Conservation (phyloP, 805 yeast species). For the Candida schatavii region DNA sequence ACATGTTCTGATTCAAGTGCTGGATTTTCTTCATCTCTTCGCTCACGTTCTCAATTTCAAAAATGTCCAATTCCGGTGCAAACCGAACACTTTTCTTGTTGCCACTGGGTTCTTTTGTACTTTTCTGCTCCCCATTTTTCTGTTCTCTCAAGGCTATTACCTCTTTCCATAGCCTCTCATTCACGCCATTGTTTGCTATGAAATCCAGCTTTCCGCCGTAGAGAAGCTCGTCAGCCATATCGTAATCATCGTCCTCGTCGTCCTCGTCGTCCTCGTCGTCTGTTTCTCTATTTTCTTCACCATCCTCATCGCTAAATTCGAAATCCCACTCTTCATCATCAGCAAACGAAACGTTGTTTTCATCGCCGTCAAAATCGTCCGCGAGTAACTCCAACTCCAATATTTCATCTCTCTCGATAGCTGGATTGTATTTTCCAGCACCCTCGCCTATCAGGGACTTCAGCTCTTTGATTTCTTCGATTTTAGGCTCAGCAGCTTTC, state of each 20-base stretch:
- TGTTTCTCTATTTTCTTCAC: not conserved
- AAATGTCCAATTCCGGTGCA: conserved; percentile 51
- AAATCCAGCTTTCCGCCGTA: conserved; percentile 19
- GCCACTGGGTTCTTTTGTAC: not conserved
- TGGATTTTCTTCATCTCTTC: conserved; percentile 37
- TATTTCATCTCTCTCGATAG: conserved; percentile 45
- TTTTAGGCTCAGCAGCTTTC: not conserved
- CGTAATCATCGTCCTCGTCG: conserved; percentile 26
- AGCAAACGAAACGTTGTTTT: conserved; percentile 17
- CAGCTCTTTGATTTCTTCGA: not conserved
- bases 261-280: conserved; percentile 29
- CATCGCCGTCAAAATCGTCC: conserved; percentile 39
- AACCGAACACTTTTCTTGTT: conserved; percentile 52
- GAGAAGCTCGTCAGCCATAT: conserved; percentile 28
- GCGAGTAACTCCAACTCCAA: conserved; percentile 55
- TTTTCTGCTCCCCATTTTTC: conserved; percentile 2
- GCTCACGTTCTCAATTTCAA: conserved; percentile 58
- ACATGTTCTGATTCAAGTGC: conserved; percentile 17
- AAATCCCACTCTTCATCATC: conserved; percentile 39
- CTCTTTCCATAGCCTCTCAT: conserved; percentile 39
- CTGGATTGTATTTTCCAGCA: conserved; percentile 5
- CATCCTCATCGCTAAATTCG: conserved; percentile 31
- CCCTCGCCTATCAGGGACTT: not conserved
- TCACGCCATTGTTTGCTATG: conserved; percentile 10
- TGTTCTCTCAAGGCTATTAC: conserved; percentile 28